Evolutionary conservation across 2,329 filamentous ascomycete species (phyloP).

Genomic region (Aspergillus eucalypticola): DNA sequence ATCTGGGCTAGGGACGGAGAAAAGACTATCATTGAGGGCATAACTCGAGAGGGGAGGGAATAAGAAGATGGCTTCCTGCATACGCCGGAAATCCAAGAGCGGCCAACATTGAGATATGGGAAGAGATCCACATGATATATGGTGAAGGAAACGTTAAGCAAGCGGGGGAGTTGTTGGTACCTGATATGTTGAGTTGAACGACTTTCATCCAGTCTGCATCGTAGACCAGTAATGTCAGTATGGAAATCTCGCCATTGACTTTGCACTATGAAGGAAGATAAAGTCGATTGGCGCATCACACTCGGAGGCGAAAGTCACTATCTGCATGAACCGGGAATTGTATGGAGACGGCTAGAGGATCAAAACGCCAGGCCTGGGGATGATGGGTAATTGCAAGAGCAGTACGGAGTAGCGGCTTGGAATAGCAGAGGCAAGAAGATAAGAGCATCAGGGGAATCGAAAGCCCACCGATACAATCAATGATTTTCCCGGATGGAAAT

Average conservation of each 20-base stretch:
- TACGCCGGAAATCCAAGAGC: background rate
- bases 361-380: background rate
- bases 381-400: background rate
- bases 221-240: conserved; percentile 15
- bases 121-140: background rate
- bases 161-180: background rate
- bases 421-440: conserved; percentile 2
- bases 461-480: conserved; percentile 14
- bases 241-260: conserved; percentile 6
- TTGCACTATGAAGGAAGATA: background rate
- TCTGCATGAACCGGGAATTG: conserved; percentile 14
- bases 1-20: background rate
- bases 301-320: conserved; percentile 17
- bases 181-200: background rate
- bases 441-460: conserved; percentile 11
- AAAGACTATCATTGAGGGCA: background rate
- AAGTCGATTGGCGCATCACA: conserved; percentile 17
- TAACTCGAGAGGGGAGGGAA: background rate
- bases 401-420: background rate
- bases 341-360: background rate
- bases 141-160: background rate
- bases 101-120: background rate
- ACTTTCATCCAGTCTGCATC: conserved; percentile 20
- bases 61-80: background rate
- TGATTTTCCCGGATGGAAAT: conserved; percentile 12